These are phyloP conservation scores for Staphylotrichum tortipilum DNA, from an alignment of 495 filamentous ascomycete species.

Conservation along the genomic window DNA sequence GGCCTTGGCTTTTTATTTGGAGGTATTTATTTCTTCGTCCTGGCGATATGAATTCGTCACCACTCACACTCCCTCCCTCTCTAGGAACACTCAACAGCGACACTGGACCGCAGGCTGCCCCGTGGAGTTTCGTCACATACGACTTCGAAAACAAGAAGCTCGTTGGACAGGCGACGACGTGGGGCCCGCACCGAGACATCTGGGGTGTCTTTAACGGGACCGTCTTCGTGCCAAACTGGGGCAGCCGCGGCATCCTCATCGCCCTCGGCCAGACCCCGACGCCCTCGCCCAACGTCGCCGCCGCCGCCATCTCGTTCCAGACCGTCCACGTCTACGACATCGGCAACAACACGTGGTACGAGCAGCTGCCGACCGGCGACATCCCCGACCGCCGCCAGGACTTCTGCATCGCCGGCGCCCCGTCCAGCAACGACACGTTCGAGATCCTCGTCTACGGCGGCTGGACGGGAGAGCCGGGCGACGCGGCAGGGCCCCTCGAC, in stretches of 20 bases:
- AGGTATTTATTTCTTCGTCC: no score
- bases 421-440: conserved; percentile 17
- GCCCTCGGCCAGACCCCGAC: no score
- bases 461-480: conserved; percentile 14
- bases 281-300: no score
- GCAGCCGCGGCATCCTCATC: conserved; percentile 13
- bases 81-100: conserved; percentile 3
- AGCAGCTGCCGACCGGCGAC: conserved; percentile 15
- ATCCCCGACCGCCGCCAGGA: conserved; percentile 9
- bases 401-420: conserved; percentile 18
- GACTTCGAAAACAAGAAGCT: conserved; percentile 5
- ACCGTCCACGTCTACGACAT: conserved; percentile 13
- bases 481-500: conserved; percentile 10
- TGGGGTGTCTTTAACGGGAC: conserved; percentile 5
- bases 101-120: background rate
- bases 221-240: conserved; percentile 18
- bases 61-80: no score
- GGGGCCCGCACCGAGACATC: no score
- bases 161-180: no score
- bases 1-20: conserved; percentile 16
- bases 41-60: no score
- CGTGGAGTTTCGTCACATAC: conserved; percentile 12
- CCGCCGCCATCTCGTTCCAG: no score
- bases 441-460: conserved; percentile 23
- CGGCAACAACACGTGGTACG: conserved; percentile 8